Percentiles rank a stretch among this genome's conserved stretches.
phyloP scores from a whole-genome alignment of 2,329 filamentous ascomycete species.

The Dactylonectria macrodidyma region DNA sequence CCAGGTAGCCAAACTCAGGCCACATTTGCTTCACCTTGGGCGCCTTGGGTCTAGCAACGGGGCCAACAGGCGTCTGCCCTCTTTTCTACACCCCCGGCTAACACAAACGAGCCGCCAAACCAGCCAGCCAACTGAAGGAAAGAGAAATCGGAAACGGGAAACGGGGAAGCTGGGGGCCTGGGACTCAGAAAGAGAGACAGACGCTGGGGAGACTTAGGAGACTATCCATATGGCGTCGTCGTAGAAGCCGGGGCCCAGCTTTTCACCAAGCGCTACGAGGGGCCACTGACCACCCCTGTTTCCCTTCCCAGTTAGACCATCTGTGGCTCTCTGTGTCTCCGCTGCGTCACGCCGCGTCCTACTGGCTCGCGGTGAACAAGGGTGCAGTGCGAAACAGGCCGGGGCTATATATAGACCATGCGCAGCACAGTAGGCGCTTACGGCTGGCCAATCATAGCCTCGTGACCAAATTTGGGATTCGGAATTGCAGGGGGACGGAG shows the following conservation, averaged over 20 bases:
- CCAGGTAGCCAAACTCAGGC: slow-evolving; percentile 28
- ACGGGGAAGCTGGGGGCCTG: slow-evolving; percentile 4
- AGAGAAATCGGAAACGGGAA: not conserved
- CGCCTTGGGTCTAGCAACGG: slow-evolving; percentile 23
- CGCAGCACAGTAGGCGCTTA: slow-evolving; percentile 52
- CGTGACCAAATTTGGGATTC: slow-evolving; percentile 46
- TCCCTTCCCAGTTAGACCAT: slow-evolving; percentile 41
- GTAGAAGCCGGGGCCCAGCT: slow-evolving; percentile 29
- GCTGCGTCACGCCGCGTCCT: slow-evolving; percentile 34
- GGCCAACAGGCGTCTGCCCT: slow-evolving; percentile 20
- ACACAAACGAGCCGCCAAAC: slow-evolving; percentile 9
- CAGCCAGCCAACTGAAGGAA: slow-evolving; percentile 9
- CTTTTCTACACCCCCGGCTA: not conserved
- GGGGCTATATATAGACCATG: slow-evolving; percentile 54
- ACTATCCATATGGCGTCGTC: not conserved
- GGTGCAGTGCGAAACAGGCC: slow-evolving; percentile 46
- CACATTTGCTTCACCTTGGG: no score
- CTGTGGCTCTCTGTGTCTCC: slow-evolving; percentile 26
- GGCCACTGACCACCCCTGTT: slow-evolving; percentile 41
- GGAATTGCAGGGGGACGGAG: slow-evolving; percentile 37
- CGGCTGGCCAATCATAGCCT: slow-evolving; percentile 47
- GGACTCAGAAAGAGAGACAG: slow-evolving; percentile 1
- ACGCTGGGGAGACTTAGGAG: not conserved
- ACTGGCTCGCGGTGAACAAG: slow-evolving; percentile 36
- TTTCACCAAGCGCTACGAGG: slow-evolving; percentile 37